Base-by-base conservation (phyloP, 2,329 filamentous ascomycete species). In the Aspergillus glaucus region DNA sequence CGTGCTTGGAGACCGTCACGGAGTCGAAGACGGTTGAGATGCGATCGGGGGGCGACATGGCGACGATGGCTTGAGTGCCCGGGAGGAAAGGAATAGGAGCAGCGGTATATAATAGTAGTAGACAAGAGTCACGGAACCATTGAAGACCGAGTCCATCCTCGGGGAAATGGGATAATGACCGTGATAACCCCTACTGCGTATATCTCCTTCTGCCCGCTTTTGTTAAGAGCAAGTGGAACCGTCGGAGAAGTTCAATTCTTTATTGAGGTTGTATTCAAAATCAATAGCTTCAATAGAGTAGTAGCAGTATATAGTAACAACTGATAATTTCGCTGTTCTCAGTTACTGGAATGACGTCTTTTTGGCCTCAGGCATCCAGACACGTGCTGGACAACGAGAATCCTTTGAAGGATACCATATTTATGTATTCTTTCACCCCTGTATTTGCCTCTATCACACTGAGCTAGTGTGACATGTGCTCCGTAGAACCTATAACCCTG, bases 151-250 rank as follows among this genome's bases (percentile, higher is more conserved):
- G 37, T 26, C 48, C 34, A 55, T 50, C 41, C 24, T 57, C 58
- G 58, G 57, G 50, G 54, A 43, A 53, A 59, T 52, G 50, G 53
- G 53, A 49, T 30, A 47, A 46, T 54, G 52, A 54, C 62, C 68
- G 69, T 71, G 66, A 68, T 69, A 62, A 69, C 59, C 64, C 63
- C 68, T 72, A 72, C 69, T 52, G 67, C 69, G 69, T 71, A 72
- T 61, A 68, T 71, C 63, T 70, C 67, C 68, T 71, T 70, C 69
- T 71, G 67, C 60, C 63, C 64, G 63, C 52, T 44, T 50, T 54
- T 52, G 42, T 50, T 48, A 42, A 12, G 47, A 52, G 51, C 47
- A 50, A 50, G 41, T 41, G 45, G 50, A 54, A 40, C 15, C 34
- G 15, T 5, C 34, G 7, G 34, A n/a, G 34, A 7, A n/a, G 34